These are phyloP conservation scores for Mucor ambiguus DNA, from an alignment of 371 early-diverging fungal genomes.

Conservation along the genomic window DNA sequence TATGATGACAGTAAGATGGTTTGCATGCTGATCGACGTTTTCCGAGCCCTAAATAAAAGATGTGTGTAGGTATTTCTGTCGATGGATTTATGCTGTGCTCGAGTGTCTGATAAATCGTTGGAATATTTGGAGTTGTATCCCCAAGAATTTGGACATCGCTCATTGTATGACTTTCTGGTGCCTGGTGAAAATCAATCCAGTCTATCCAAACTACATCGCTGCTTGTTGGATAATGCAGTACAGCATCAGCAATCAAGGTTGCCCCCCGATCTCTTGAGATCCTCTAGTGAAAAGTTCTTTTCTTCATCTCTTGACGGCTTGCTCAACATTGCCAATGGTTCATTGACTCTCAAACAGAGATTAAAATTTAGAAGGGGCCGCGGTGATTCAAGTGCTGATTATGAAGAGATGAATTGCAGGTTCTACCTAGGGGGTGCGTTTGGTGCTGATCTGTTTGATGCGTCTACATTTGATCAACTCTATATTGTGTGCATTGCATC, in stretches of 20 bases:
- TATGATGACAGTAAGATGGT: slow-evolving; percentile 4
- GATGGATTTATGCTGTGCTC: slow-evolving; percentile 31
- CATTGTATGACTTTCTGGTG: slow-evolving; percentile 29
- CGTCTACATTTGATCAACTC: background rate
- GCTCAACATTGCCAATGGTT: slow-evolving; percentile 26
- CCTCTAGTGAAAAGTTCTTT: slow-evolving; percentile 20
- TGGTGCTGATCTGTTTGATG: slow-evolving; percentile 25
- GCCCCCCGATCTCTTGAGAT: slow-evolving; percentile 8
- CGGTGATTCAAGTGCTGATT: background rate
- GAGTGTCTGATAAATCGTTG: slow-evolving; percentile 25
- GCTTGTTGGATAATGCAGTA: slow-evolving; percentile 17
- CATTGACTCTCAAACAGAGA: slow-evolving; percentile 21
- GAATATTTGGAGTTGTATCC: slow-evolving; percentile 26
- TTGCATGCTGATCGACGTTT: background rate
- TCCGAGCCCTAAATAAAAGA: background rate
- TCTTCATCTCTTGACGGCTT: background rate
- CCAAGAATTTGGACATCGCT: slow-evolving; percentile 29
- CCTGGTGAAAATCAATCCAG: slow-evolving; percentile 10
- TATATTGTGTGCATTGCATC: slow-evolving; percentile 25
- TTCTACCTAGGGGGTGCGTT: slow-evolving; percentile 31
- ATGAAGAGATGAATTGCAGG: slow-evolving; percentile 13
- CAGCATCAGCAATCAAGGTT: slow-evolving; percentile 13
- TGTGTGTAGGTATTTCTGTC: slow-evolving; percentile 19
- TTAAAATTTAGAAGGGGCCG: slow-evolving; percentile 11
- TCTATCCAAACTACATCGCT: slow-evolving; percentile 15